A percentile compares a stretch with the other conserved stretches of the same genome.
phyloP scores from a whole-genome alignment of 768 basidiomycete genomes.

The Lactarius tabidus region DNA sequence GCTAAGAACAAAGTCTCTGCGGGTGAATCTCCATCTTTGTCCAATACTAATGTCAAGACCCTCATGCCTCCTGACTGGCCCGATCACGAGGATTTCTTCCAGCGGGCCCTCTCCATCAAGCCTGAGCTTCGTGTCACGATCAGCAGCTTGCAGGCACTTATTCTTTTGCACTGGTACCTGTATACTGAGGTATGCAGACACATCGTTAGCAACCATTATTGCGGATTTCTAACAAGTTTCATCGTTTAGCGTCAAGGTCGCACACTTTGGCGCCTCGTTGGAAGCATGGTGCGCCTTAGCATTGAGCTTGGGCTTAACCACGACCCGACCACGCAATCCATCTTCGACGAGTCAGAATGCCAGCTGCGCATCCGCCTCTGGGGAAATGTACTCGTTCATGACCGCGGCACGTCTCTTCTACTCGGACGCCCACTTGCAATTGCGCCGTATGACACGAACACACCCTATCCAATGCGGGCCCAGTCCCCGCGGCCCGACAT shows the following conservation, averaged over 20 bases:
- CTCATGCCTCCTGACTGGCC: slow-evolving; percentile 71
- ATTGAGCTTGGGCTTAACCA: slow-evolving; percentile 86
- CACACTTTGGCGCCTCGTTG: slow-evolving; percentile 83
- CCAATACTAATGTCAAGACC: slow-evolving; percentile 44
- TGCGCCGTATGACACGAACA: slow-evolving; percentile 77
- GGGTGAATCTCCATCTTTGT: slow-evolving; percentile 32
- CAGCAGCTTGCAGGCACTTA: slow-evolving; percentile 77
- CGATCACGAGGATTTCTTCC: slow-evolving; percentile 80
- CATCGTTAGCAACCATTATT: slow-evolving; percentile 11
- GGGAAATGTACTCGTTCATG: slow-evolving; percentile 82
- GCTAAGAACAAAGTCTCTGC: slow-evolving; percentile 35
- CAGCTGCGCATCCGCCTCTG: slow-evolving; percentile 78
- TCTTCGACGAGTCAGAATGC: slow-evolving; percentile 72
- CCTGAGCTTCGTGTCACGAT: slow-evolving; percentile 81
- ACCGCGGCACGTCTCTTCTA: slow-evolving; percentile 83
- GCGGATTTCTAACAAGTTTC: slow-evolving; percentile 14
- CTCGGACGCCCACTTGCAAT: slow-evolving; percentile 84
- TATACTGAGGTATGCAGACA: slow-evolving; percentile 67
- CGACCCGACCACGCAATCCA: slow-evolving; percentile 65
- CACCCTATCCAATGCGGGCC: slow-evolving; percentile 59
- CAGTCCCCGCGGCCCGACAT: slow-evolving; percentile 46
- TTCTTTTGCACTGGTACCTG: slow-evolving; percentile 83
- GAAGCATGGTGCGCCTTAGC: slow-evolving; percentile 74
- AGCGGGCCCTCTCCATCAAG: slow-evolving; percentile 70
- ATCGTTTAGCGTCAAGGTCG: slow-evolving; percentile 73